Conservation (phyloP, 2,329 filamentous ascomycete species). For the Alternaria atra region DNA sequence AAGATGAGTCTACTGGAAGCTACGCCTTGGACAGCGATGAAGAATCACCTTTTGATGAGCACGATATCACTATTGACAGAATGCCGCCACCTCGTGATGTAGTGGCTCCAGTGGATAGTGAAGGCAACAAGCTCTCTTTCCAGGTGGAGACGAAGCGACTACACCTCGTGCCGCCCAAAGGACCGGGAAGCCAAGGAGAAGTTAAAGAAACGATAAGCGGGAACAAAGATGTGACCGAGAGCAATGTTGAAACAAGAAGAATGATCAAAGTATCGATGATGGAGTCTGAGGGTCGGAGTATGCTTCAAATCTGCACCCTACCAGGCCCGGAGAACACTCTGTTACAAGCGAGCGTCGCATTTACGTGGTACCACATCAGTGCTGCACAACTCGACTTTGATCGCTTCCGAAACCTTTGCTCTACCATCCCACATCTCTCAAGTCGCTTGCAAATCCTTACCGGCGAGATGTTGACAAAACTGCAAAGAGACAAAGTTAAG, state of each 20-base stretch:
- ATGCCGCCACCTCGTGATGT: background rate
- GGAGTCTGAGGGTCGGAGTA: constrained; percentile 25
- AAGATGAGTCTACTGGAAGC: background rate
- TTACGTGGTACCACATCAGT: constrained; percentile 42
- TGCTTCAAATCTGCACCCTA: constrained; percentile 33
- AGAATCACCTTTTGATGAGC: background rate
- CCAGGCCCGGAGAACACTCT: constrained; percentile 31
- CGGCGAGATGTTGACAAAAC: constrained; percentile 25
- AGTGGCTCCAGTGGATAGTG: constrained; percentile 26
- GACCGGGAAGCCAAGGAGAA: background rate
- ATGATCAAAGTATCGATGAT: constrained; percentile 36
- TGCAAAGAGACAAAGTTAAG: constrained; percentile 40
- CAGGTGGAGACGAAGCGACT: constrained; percentile 20
- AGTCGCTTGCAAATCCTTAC: constrained; percentile 27
- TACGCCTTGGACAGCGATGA: background rate
- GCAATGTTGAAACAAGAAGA: constrained; percentile 30
- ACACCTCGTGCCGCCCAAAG: background rate
- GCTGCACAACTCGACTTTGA: constrained; percentile 33
- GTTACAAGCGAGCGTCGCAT: constrained; percentile 11
- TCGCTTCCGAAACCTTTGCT: constrained; percentile 37
- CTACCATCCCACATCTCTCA: constrained; percentile 29
- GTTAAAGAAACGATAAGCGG: background rate
- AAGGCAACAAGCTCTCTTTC: constrained; percentile 38
- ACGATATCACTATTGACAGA: no score
- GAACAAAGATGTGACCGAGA: constrained; percentile 4